Base-by-base conservation (phyloP, 352 stramenopile species). In the Halophytophthora batemanensis region DNA sequence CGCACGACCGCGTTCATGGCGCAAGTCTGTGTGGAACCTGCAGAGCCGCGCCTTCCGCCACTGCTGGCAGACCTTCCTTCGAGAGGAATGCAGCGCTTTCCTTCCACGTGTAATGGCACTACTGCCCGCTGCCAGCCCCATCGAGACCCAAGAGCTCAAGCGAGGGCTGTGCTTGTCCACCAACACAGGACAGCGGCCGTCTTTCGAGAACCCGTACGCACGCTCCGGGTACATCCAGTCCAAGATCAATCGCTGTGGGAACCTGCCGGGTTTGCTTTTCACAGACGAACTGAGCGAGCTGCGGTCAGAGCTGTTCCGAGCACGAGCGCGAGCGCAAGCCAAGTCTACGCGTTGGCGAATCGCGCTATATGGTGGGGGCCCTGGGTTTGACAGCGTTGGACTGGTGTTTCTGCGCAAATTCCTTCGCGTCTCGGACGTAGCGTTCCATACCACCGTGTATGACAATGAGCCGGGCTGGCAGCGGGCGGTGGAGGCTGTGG, bases 221-320 rank as follows among this genome's bases (percentile, higher is more conserved):
- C 71, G 78, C 1, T 81, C 75, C 10, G 78, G 78, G 25, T 89
- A 89, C 63, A 82, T 80, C 17, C 55, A 71, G 37, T 59, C 62
- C 50, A 89, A 89, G 50, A 82, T 89, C 53, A 86, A 89, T 28
- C 75, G 78, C 18, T 84, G 74, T n/a, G 63, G 71, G 22, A 89
- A 89, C 22, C 59, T 89, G 47, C 75, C 78, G 8, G 77, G 68
- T 45, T 41, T 87, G 34, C 59, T 89, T 15, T 50, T 89, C 17
- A 78, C 73, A 8, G 49, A 67, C 40, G 63, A 80, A 42, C 69
- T 89, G 39, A 63, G 56, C 29, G 59, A 66, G 17, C 7, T 89
- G 35, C 69, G 78, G n/a, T 77, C 73, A 2, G 36, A 75, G 50
- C 45, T 88, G 3, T 88, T 88, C 64, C 50, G 65, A 15, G 12